Base-by-base conservation (phyloP, 495 filamentous ascomycete species). In the Hypoxylon rickii region DNA sequence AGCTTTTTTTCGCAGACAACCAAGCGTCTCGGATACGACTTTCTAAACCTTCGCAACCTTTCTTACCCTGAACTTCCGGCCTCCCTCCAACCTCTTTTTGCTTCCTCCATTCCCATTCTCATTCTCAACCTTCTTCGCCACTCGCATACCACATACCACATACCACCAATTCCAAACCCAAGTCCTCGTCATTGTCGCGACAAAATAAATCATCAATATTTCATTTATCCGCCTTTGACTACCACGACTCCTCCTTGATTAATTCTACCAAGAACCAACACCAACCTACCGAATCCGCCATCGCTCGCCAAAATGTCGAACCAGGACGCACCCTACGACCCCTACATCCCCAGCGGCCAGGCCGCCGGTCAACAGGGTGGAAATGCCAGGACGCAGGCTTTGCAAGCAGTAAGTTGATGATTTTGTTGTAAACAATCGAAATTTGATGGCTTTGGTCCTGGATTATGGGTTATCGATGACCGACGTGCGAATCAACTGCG, bases 321-420 rank as follows among this genome's bases (percentile, higher is more conserved):
- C 68, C 80, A 82, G 66, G 85, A 90, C 61, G 83, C 81, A 67
- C 90, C 90, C 47, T 96, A 96, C 73, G 91, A 96, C 70, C 91
- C 91, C 37, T 96, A 95, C 76, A 93, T 94, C 68, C 91, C 91
- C 57, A 81, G 81, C 58, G 85, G 82, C 66, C 79, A 79, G 68
- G 73, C 72, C 51, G 65, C 58, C 33, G 43, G 61, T 10, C 58
- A 66, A 39, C 70, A 71, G 41, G 75, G 73, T 44, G 79, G 76
- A 52, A 82, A 74, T 64, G 72, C 70, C 46, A 75, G 77, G 56
- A 81, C 82, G 60, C 77, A 83, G 56, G 82, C 85, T 50, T 81
- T 96, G 62, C 88, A 95, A 79, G 83, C 83, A 76, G 91, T 96
- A 82, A 74, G 90, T 86, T 50, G 31, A 31, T 62, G 47, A 41